Base-by-base conservation (phyloP, 352 stramenopile genomes). In the Globisporangium emineosum region DNA sequence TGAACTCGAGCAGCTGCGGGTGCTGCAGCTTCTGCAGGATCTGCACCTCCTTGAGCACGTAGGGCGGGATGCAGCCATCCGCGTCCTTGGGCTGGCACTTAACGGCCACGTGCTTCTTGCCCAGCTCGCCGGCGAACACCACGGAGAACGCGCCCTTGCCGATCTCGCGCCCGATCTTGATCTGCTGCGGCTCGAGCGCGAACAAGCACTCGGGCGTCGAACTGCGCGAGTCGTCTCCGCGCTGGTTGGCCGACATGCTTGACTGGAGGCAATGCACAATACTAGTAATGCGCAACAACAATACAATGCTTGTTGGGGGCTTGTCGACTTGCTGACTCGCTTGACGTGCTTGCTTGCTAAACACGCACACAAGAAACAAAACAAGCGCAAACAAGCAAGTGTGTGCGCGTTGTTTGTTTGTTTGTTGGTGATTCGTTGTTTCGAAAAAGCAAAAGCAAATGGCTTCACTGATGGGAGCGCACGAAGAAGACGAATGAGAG, bases 81-180 rank as follows among this genome's bases (percentile, higher is more conserved):
- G 73, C 82, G 55, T 91, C 83, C 65, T 93, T 94, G 17, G 87
- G 83, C 59, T 95, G 87, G 57, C 87, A 92, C 67, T 95, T 95
- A 70, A 95, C 85, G 4, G 87, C 87, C 8, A 95, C 85, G 61
- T 76, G 75, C 58, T 89, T 73, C 53, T 86, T 81, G 49, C 78
- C 72, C 70, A 88, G 91, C 66, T 92, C 83, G 33, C 85, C 87
- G 3, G 70, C 65, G 64, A 84, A 94, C 49, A 95, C 87, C 29
- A 93, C 67, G 0, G 83, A 93, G 72, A 95, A 95, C 6, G 87
- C 85, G 58, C 87, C 87, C 65, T 93, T 92, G 66, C 87, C 87
- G 57, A 95, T 90, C 72, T 93, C 85, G 37, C 83, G 81, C 47
- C 83, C 81, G 45, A 93, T 90, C 66, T 88, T 89, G 43, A 93